Evolutionary conservation across 306 rosid genomes (phyloP).

Genomic region (Adenanthera pavonina): DNA sequence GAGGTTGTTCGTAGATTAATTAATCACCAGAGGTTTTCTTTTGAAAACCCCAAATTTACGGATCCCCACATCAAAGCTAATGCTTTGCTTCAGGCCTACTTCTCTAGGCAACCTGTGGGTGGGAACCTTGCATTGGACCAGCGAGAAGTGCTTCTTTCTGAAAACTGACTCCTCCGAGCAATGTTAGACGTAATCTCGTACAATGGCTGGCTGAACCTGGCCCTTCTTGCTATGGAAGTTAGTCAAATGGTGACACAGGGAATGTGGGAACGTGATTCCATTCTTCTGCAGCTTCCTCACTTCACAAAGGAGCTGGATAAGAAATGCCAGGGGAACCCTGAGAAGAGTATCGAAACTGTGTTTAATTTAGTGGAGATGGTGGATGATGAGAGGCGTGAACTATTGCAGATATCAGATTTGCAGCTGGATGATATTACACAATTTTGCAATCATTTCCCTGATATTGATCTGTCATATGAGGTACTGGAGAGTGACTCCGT

Average conservation of each 20-base stretch:
- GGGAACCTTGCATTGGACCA: conserved; percentile 90
- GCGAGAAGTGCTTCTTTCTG: conserved; percentile 83
- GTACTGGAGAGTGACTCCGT: conserved; percentile 62
- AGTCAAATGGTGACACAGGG: conserved; percentile 98
- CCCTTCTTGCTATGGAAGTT: conserved; percentile 92
- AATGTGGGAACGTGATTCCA: conserved; percentile 92
- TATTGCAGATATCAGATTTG: conserved; percentile 76
- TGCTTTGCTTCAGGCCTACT: conserved; percentile 93
- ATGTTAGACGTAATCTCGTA: conserved; percentile 93
- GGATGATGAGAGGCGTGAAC: conserved; percentile 76
- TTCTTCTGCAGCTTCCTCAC: conserved; percentile 91
- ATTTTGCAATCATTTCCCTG: conserved; percentile 86
- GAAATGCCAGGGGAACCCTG: conserved; percentile 74
- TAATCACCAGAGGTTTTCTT: conserved; percentile 90
- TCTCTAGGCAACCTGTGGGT: conserved; percentile 78
- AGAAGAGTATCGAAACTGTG: conserved; percentile 74
- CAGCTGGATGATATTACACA: conserved; percentile 78
- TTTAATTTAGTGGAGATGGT: conserved; percentile 94
- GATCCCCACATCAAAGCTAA: conserved; percentile 90
- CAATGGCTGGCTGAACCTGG: conserved; percentile 88
- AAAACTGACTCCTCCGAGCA: conserved; percentile 84
- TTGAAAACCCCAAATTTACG: conserved; percentile 74
- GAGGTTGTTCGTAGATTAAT: conserved; percentile 79
- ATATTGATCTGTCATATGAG: conserved; percentile 76
- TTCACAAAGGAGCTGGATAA: conserved; percentile 88